These are phyloP conservation scores for Massarina eburnea DNA, from an alignment of 2,329 filamentous ascomycete genomes.

Conservation along the genomic window DNA sequence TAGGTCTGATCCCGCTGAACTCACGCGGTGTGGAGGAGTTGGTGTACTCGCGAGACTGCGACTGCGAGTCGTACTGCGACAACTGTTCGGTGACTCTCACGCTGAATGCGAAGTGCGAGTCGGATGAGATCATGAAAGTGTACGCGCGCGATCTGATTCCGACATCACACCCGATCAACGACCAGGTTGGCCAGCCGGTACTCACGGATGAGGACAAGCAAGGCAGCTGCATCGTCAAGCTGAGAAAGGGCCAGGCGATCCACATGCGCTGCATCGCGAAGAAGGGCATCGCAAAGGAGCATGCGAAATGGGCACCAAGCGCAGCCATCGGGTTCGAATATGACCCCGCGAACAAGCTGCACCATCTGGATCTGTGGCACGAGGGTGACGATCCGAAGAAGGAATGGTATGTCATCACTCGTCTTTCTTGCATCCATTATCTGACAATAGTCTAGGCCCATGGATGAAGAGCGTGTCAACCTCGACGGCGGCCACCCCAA, in stretches of 20 bases:
- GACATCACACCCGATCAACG: slow-evolving; percentile 68
- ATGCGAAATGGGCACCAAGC: slow-evolving; percentile 96
- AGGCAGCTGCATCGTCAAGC: slow-evolving; percentile 85
- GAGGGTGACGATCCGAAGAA: slow-evolving; percentile 78
- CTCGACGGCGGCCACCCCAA: slow-evolving; percentile 73
- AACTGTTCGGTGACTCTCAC: slow-evolving; percentile 84
- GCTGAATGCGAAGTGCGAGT: slow-evolving; percentile 81
- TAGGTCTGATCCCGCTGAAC: slow-evolving; percentile 86
- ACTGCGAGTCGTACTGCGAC: slow-evolving; percentile 94
- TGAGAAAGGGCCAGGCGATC: slow-evolving; percentile 86
- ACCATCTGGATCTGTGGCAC: slow-evolving; percentile 92
- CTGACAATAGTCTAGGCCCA: slow-evolving; percentile 62
- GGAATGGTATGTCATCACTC: slow-evolving; percentile 72
- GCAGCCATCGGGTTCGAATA: slow-evolving; percentile 96
- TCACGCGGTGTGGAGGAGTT: slow-evolving; percentile 81
- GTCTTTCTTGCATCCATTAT: background rate
- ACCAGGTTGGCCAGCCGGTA: slow-evolving; percentile 76
- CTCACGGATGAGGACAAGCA: slow-evolving; percentile 80
- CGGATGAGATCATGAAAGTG: slow-evolving; percentile 87
- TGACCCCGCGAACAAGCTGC: slow-evolving; percentile 93
- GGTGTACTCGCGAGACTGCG: slow-evolving; percentile 88
- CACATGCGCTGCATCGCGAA: slow-evolving; percentile 91
- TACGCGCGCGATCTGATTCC: slow-evolving; percentile 88
- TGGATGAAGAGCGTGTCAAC: slow-evolving; percentile 76
- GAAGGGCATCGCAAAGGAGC: slow-evolving; percentile 98